Evolutionary conservation across 768 basidiomycete genomes (phyloP), one percentile per base, ranked within the genome.

Genomic region (Tulasnella sp.): DNA sequence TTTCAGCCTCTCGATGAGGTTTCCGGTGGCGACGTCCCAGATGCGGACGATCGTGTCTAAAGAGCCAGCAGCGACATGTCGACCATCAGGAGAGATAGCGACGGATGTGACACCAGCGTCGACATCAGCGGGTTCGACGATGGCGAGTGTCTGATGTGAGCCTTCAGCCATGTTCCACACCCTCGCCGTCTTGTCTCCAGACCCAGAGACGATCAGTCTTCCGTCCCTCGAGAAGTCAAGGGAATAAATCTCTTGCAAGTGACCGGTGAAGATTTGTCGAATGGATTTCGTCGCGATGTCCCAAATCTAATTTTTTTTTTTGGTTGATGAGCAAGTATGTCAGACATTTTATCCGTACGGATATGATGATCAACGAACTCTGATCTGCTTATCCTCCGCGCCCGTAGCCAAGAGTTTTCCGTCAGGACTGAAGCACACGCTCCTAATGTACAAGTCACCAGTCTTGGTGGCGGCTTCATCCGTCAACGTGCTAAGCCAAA

Each of bases 231-330:
- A 88, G 71, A 92, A 94, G 70, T 88, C 90, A 63, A 96, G 83
- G 1, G 91, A 90, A 71, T 94, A 94, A 66, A 96, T 92, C 67
- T 94, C 92, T 67, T 91, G 87, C 66, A 82, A 81, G 72, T 96
- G 92, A 3, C 92, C 92, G 63, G 87, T 83, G 65, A 93, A 90
- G 9, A 87, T 74, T 63, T 80, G 83, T 58, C 83, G 80, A 67
- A 93, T 88, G 34, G 80, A 79, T 65, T 84, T 84, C 66, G 82
- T 83, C 48, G 77, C 77, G 64, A 96, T 89, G 66, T 93, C 90
- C 92, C 92, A 96, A 65, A 96, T 89, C 87, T 92, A 66, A 5
- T 38, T 38, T 38, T 15, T 5, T 38, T 38, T 29, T 8, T 15
- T 34, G 49, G 21, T 41, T 30, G 21, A 59, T 41, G 25, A 53